Evolutionary conservation across 192 early-diverging fungal genomes (phyloP).

Genomic region (Coemansia sp.): DNA sequence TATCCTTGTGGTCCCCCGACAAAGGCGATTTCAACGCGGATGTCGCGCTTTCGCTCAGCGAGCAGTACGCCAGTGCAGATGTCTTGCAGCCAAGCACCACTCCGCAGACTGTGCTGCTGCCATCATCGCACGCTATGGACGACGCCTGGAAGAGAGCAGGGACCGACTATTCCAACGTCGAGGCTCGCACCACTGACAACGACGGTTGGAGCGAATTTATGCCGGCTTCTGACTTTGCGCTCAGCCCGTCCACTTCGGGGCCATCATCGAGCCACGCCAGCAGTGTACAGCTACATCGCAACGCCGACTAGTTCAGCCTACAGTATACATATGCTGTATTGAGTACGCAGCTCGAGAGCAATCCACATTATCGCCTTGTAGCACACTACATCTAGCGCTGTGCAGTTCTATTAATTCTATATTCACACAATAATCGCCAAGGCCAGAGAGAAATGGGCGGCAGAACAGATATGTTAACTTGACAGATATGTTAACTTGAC

Average conservation of each 20-base stretch:
- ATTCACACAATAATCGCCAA: no score
- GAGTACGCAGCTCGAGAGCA: no score
- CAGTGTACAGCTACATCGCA: background rate
- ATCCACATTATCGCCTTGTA: no score
- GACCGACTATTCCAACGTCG: background rate
- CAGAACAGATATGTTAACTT: no score
- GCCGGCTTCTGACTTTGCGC: slow-evolving; percentile 35
- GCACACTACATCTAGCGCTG: no score
- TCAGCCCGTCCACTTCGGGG: slow-evolving; percentile 4
- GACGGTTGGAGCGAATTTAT: slow-evolving; percentile 34
- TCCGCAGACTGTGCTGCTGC: background rate
- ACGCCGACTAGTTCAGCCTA: background rate
- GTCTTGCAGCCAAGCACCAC: background rate
- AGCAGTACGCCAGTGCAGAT: background rate
- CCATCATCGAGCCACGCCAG: background rate
- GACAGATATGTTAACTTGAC: no score
- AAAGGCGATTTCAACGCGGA: slow-evolving; percentile 8
- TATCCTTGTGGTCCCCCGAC: slow-evolving; percentile 27
- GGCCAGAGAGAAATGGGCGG: no score
- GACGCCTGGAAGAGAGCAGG: slow-evolving; percentile 28
- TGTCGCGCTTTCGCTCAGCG: slow-evolving; percentile 10
- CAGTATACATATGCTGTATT: no score
- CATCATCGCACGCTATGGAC: slow-evolving; percentile 16
- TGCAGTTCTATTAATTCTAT: background rate
- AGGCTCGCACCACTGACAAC: background rate